Evolutionary conservation across 495 filamentous ascomycete species (phyloP).

Genomic region (Alectoria sarmentosa): DNA sequence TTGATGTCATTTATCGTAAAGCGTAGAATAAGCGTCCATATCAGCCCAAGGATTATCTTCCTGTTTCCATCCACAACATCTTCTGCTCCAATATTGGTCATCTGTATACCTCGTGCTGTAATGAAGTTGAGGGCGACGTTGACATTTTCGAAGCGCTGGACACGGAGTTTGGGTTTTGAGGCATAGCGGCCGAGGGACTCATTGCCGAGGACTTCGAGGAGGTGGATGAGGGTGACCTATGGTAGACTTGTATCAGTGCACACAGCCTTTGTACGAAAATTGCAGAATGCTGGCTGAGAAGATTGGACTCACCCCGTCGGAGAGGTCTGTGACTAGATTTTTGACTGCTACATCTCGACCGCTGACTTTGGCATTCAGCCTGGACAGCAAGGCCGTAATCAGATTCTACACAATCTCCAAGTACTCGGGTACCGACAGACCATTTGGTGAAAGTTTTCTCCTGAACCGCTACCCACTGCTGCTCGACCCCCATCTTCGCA

Average conservation of each 20-base stretch:
- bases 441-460: constrained; percentile 99
- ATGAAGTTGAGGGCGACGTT: constrained; percentile 93
- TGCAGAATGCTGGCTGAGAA: background rate
- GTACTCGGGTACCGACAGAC: constrained; percentile 37
- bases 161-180: constrained; percentile 86
- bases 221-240: constrained; percentile 88
- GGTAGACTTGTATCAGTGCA: background rate
- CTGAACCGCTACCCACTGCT: constrained; percentile 93
- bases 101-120: constrained; percentile 81
- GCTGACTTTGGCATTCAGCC: constrained; percentile 93
- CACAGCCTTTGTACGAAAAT: background rate
- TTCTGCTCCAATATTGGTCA: constrained; percentile 97
- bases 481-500: constrained; percentile 57
- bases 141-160: constrained; percentile 97
- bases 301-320: constrained; percentile 69
- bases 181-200: constrained; percentile 97
- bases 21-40: constrained; percentile 94
- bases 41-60: constrained; percentile 93
- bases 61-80: constrained; percentile 97
- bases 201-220: constrained; percentile 88
- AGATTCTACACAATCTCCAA: background rate
- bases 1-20: constrained; percentile 99
- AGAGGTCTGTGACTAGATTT: constrained; percentile 80
- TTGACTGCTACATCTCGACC: constrained; percentile 65
- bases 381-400: constrained; percentile 28